These are phyloP conservation scores for Termitomyces sp. DNA, from an alignment of 768 basidiomycete species.

Conservation along the genomic window DNA sequence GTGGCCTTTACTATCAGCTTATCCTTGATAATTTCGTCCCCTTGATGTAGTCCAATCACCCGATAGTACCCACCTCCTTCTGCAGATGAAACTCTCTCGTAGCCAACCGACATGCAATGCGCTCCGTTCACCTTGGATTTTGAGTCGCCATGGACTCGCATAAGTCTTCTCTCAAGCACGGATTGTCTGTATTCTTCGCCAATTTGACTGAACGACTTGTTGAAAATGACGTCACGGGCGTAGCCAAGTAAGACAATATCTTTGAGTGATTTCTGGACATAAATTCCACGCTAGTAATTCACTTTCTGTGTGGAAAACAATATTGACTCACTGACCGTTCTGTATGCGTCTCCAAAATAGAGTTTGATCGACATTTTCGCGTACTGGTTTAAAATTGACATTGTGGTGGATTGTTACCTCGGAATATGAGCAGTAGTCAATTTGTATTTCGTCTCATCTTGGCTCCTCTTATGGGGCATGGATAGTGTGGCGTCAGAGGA, in stretches of 20 bases:
- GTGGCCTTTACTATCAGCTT: no score
- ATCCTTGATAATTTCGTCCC: no score
- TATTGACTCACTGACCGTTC: background rate
- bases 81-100: background rate
- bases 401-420: background rate
- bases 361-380: background rate
- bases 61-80: background rate
- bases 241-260: background rate
- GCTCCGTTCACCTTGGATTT: background rate
- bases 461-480: background rate
- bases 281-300: background rate
- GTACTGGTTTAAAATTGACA: no score
- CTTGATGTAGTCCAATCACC: background rate
- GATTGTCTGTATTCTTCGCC: background rate
- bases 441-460: background rate
- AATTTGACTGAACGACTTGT: background rate
- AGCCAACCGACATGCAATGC: background rate
- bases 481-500: background rate
- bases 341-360: background rate
- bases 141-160: background rate
- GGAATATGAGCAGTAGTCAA: background rate
- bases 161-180: fast-evolving
- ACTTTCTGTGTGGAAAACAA: background rate
- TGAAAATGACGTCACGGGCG: background rate
- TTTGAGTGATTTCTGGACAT: background rate